phyloP scores from a whole-genome alignment of 768 basidiomycete species.

The Amanita jacksonii region DNA sequence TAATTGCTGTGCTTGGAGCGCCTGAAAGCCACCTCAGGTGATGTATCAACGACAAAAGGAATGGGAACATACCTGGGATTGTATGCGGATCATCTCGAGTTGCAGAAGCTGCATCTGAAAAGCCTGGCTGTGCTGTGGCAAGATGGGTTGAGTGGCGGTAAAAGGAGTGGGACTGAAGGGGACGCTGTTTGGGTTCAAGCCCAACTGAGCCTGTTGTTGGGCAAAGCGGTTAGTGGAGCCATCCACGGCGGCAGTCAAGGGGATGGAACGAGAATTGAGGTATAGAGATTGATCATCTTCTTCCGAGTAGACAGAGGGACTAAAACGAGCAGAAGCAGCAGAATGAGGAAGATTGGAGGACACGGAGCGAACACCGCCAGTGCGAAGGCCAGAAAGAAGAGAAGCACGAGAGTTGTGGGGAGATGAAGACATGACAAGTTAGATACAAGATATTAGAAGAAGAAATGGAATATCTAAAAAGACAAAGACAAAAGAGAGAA shows the following conservation, averaged over 20 bases:
- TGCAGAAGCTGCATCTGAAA: conserved; percentile 83
- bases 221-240: conserved; percentile 56
- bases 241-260: conserved; percentile 68
- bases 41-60: neutral
- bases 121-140: conserved; percentile 44
- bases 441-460: conserved; percentile 25
- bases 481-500: no score
- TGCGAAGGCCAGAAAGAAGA: conserved; percentile 82
- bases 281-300: conserved; percentile 51
- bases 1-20: conserved; percentile 65
- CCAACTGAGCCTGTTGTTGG: conserved; percentile 46
- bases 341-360: conserved; percentile 53
- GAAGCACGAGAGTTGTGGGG: conserved; percentile 67
- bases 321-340: conserved; percentile 56
- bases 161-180: conserved; percentile 35
- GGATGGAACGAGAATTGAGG: conserved; percentile 34
- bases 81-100: conserved; percentile 71
- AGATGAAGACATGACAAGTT: conserved; percentile 40
- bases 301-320: conserved; percentile 33
- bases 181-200: conserved; percentile 44
- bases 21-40: no score
- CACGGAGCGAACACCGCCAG: conserved; percentile 79
- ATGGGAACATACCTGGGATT: conserved; percentile 36
- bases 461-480: conserved; percentile 20
- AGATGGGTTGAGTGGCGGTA: conserved; percentile 19